Base-by-base conservation (phyloP, 441 rosid genomes). In the Erodium trifolium region DNA sequence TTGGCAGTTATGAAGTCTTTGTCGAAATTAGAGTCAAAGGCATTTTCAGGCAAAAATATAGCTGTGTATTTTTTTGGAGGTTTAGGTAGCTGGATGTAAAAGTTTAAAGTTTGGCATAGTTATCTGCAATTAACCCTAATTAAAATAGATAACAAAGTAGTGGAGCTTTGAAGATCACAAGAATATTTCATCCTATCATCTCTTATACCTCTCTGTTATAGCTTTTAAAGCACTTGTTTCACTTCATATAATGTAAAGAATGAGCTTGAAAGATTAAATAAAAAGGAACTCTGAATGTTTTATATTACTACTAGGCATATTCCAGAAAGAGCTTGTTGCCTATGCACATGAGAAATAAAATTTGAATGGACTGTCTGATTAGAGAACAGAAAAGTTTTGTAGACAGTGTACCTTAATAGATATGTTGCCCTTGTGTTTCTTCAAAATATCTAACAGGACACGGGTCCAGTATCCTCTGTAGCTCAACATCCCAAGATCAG, bases 381-480 rank as follows among this genome's bases (percentile, higher is more conserved):
- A 37, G 41, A 37, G 5, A 7, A 37, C 65, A 57, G 53, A 8
- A 66, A 23, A 72, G 67, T 55, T 47, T 31, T 51, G 31, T 65
- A 67, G 12, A 31, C 1, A 12, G 41, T 53, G 60, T 80, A 90
- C 99, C 97, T 94, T 94, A 76, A 94, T 94, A 67, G 99, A 92
- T 37, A 94, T 94, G 80, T 92, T 94, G 66, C 95, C 98, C 79
- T 94, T 94, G 82, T 94, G 98, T 81, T 87, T 94, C 73, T 94
- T 94, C 86, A 94, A 80, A 70, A 94, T 94, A 84, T 94, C 99
- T 71, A 94, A 77, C 17, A 94, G 88, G 76, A 94, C 87, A 63
- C 98, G 81, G 14, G 98, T 94, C 99, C 98, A 94, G 74, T 94
- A 94, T 53, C 98, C 99, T 84, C 91, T 86, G 84, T 94, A 94